A percentile compares a stretch with the other conserved stretches of the same genome.
These are phyloP conservation scores for Aureobasidium pullulans DNA, from an alignment of 2,329 filamentous ascomycete species.

Conservation along the genomic window DNA sequence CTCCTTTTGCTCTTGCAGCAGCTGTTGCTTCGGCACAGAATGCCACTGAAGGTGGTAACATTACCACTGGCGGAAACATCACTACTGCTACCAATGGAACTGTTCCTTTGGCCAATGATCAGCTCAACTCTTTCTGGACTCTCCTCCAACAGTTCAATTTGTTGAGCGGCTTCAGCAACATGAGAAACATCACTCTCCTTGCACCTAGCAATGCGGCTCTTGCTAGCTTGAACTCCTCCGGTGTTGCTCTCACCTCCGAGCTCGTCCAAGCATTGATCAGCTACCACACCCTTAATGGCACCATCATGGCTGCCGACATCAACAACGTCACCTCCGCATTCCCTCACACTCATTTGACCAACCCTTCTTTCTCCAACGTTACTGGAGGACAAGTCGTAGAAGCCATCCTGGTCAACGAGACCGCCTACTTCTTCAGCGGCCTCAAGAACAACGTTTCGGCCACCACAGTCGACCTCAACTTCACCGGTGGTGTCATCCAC, in stretches of 20 bases:
- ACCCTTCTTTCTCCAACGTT: slow-evolving; percentile 49
- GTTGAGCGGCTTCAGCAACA: slow-evolving; percentile 14
- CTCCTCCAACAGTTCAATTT: neutral
- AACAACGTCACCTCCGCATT: slow-evolving; percentile 33
- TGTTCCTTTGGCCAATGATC: neutral
- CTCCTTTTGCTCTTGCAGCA: slow-evolving; percentile 8
- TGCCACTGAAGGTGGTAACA: slow-evolving; percentile 6
- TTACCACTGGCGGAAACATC: slow-evolving; percentile 6
- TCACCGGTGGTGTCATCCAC: slow-evolving; percentile 40
- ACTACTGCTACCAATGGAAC: neutral
- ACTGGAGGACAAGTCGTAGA: slow-evolving; percentile 54
- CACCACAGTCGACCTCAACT: slow-evolving; percentile 36
- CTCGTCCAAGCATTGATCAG: slow-evolving; percentile 41
- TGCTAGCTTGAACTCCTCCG: slow-evolving; percentile 27
- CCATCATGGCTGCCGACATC: slow-evolving; percentile 32
- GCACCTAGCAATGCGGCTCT: slow-evolving; percentile 46
- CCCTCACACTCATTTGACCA: slow-evolving; percentile 43
- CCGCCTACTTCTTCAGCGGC: slow-evolving; percentile 47
- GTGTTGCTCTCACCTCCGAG: slow-evolving; percentile 25
- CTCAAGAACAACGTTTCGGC: slow-evolving; percentile 44
- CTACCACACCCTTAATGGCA: slow-evolving; percentile 54
- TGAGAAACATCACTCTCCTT: slow-evolving; percentile 50
- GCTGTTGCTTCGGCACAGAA: slow-evolving; percentile 10
- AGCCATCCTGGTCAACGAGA: slow-evolving; percentile 32
- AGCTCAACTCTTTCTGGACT: slow-evolving; percentile 10